Conservation (phyloP, 2,329 filamentous ascomycete species). For the Nemania sp. region DNA sequence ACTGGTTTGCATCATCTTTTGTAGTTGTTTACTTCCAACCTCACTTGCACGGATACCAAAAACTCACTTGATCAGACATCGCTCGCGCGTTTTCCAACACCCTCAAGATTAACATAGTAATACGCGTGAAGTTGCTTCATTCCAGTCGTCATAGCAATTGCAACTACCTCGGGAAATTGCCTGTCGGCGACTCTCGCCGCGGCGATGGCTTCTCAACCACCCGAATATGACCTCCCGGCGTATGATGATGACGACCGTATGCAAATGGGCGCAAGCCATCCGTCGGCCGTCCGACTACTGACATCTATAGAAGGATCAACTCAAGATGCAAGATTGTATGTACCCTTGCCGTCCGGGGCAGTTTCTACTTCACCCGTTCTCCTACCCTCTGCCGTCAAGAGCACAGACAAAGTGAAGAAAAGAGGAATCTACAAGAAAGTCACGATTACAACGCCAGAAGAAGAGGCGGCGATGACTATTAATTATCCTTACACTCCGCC, state of each 20-base stretch:
- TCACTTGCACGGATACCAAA: neutral
- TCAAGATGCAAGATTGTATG: slow-evolving; percentile 57
- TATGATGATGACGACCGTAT: slow-evolving; percentile 60
- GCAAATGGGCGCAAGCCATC: slow-evolving; percentile 48
- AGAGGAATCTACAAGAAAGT: slow-evolving; percentile 34
- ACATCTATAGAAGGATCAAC: slow-evolving; percentile 63
- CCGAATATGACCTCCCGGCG: slow-evolving; percentile 59
- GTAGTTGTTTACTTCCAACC: neutral
- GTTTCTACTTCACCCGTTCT: slow-evolving; percentile 31
- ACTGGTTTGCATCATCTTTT: neutral
- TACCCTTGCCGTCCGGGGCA: slow-evolving; percentile 41
- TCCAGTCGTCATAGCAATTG: slow-evolving; percentile 15
- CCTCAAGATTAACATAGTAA: neutral
- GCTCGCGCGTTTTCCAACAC: slow-evolving; percentile 7
- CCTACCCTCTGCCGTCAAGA: slow-evolving; percentile 33
- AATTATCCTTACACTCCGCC: no score
- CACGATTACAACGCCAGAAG: slow-evolving; percentile 30
- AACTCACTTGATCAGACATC: neutral
- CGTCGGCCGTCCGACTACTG: slow-evolving; percentile 61
- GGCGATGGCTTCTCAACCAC: slow-evolving; percentile 57
- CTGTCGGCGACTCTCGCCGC: slow-evolving; percentile 4
- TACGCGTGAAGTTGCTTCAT: slow-evolving; percentile 13
- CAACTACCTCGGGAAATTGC: slow-evolving; percentile 11
- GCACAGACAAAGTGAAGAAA: slow-evolving; percentile 22
- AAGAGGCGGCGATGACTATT: no score